Evolutionary conservation across 805 yeast genomes (phyloP), one percentile per base, ranked within the genome.

Genomic region (Starmerella tilneyi): DNA sequence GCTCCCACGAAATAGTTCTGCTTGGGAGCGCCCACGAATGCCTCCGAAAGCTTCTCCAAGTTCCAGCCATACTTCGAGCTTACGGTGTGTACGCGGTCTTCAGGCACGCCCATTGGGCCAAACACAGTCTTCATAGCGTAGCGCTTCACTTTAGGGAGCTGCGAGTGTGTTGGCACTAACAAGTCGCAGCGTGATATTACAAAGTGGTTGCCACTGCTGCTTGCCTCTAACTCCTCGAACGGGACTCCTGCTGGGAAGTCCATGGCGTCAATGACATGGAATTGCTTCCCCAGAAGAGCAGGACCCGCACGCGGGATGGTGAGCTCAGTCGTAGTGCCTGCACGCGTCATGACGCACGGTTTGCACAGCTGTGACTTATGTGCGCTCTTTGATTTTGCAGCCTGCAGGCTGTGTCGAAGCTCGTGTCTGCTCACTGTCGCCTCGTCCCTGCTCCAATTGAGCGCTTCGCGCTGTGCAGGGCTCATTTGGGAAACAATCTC

Each of bases 1-100:
- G 92, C 72, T 19, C 96, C 96, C 38, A 85, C 89, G 58, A 86
- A 52, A 37, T 50, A 59, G 27, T 58, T 55, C 7, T 46, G 52
- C 9, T 44, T 46, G 13, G 48, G 42, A 12, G 15, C 29, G 0
- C 67, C 66, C 7, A 80, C 55, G 6, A 54, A 54, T 21, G 21
- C 9, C 1, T 61, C 53, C 8, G 68, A 50, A 2, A 81, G 55
- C 1, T 57, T 53, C 1, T 63, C 55, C 2, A 74, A 55, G 26
- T 73, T 69, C 86, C 86, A 79, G 21, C 68, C 66, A 8, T 63
- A 62, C 27, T 62, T 64, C 0, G 79, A 76, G 45, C 82, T 75
- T 1, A 70, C 72, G 3, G 75, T 54, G 35, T 67, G 58, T 2
- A 81, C 74, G 64, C 69, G 27, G 38, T 63, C 58, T 13, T 60